Evolutionary conservation across 495 filamentous ascomycete genomes (phyloP).

Genomic region (Podospora comata): DNA sequence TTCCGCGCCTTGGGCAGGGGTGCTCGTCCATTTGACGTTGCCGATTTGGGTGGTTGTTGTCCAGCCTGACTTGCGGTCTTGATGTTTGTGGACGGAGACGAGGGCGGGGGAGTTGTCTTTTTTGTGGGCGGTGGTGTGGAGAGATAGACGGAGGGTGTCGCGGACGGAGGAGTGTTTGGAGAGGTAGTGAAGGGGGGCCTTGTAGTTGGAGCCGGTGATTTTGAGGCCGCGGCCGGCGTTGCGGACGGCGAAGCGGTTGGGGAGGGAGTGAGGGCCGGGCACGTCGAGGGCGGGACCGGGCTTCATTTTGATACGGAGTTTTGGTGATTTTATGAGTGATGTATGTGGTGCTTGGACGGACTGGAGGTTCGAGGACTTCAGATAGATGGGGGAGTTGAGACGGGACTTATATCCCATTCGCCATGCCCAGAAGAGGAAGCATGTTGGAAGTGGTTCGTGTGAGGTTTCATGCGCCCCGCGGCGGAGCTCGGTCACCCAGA

Average conservation of each 20-base stretch:
- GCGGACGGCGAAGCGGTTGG: slow-evolving; percentile 1
- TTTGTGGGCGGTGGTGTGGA: background rate
- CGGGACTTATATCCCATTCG: background rate
- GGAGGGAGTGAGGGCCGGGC: slow-evolving; percentile 4
- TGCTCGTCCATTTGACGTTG: background rate
- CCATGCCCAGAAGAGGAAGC: background rate
- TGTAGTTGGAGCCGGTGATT: background rate
- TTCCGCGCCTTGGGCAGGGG: background rate
- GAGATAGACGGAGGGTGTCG: background rate
- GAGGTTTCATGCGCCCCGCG: background rate
- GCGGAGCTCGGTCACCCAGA: too few species aligned
- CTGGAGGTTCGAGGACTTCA: background rate
- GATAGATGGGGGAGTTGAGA: background rate
- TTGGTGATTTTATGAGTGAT: background rate
- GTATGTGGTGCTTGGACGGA: background rate
- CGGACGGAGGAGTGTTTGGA: background rate
- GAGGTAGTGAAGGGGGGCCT: background rate
- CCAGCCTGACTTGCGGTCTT: background rate
- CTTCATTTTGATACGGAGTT: background rate
- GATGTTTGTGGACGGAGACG: slow-evolving; percentile 1
- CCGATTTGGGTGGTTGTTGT: background rate
- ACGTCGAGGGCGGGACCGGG: background rate
- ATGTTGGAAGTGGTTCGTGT: background rate
- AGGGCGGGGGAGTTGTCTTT: slow-evolving; percentile 1
- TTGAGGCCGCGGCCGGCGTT: background rate